Percentiles rank a stretch among this genome's conserved stretches.
Conservation (phyloP, 148 eudicot species). For the Limonium bicolor region DNA sequence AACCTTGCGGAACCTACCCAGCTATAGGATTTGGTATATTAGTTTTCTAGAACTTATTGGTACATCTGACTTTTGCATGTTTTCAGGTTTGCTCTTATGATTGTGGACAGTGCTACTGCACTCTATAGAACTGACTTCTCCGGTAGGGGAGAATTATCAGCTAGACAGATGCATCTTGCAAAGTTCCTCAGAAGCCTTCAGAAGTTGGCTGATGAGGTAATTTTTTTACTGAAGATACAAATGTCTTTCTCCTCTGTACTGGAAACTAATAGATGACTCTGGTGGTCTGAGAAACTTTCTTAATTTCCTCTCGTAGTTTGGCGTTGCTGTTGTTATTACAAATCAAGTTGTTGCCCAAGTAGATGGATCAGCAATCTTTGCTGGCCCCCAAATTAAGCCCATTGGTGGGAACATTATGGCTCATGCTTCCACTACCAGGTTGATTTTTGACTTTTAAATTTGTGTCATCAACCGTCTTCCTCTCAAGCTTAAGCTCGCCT, state of each 20-base stretch:
- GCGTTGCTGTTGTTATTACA: conserved; percentile 89
- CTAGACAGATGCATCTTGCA: conserved; percentile 95
- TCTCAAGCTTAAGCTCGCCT: neutral
- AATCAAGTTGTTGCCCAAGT: conserved; percentile 98
- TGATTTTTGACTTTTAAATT: conserved; percentile 4
- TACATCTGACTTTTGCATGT: neutral
- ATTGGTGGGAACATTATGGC: conserved; percentile 99
- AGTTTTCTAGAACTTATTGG: neutral
- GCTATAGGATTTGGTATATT: neutral
- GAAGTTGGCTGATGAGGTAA: conserved; percentile 91
- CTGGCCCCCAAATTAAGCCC: conserved; percentile 94
- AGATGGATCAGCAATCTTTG: conserved; percentile 87
- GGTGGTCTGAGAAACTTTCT: neutral
- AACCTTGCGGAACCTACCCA: neutral
- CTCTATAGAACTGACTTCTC: conserved; percentile 95
- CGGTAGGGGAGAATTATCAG: conserved; percentile 95
- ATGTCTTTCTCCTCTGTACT: too few relatives aligned
- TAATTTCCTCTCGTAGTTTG: conserved; percentile 34
- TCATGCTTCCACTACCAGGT: conserved; percentile 97
- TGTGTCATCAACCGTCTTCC: neutral
- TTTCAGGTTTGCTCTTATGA: conserved; percentile 88
- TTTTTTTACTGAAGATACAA: too few relatives aligned
- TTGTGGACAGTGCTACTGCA: conserved; percentile 95
- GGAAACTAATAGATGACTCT: too few relatives aligned
- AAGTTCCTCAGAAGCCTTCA: conserved; percentile 94